Base-by-base conservation (phyloP, 148 eudicot genomes). In the Rhododendron griersonianum region DNA sequence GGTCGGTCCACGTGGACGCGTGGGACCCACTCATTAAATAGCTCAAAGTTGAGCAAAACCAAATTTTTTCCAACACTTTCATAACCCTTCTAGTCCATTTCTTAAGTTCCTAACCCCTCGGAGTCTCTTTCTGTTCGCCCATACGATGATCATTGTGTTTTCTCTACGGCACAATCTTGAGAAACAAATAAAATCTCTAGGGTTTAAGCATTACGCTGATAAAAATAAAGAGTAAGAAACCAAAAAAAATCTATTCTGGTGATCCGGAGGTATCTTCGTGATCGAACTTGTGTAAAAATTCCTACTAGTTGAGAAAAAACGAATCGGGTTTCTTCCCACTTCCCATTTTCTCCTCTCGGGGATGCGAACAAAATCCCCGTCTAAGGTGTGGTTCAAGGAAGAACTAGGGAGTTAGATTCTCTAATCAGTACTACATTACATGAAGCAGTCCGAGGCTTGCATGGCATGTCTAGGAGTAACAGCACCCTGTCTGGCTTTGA, bases 401-500 rank as follows among this genome's bases (percentile, higher is more conserved):
- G 67, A 61, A 5, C 25, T 61, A 2, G 2, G 25, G 67, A 61
- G 23, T 23, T 61, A 61, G 35, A 67, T 69, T 28, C 37, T 28
- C 75, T 69, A 11, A 69, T 11, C 14, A 10, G 35, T 67, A 67
- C 35, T 51, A 47, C 50, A 5, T 67, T 28, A 67, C 35, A 67
- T 8, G 74, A 30, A 28, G 16, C 35, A 69, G 18, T 69, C 37
- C 6, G 18, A 69, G 7, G 1, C 30, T 69, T 28, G 75, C 16
- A 69, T 28, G 37, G 14, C 75, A 75, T 59, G 48, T 86, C 86
- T 88, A 63, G 86, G 78, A 41, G 88, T 65, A 75, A 2, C 81
- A 50, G 74, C 67, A 80, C 81, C 85, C 85, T 90, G 91, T 86
- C 85, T 93, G 59, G 94, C 96, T 88, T 89, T 93, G 23, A 93